Conservation (phyloP, 2,329 filamentous ascomycete genomes). For the Exophiala viscosa region DNA sequence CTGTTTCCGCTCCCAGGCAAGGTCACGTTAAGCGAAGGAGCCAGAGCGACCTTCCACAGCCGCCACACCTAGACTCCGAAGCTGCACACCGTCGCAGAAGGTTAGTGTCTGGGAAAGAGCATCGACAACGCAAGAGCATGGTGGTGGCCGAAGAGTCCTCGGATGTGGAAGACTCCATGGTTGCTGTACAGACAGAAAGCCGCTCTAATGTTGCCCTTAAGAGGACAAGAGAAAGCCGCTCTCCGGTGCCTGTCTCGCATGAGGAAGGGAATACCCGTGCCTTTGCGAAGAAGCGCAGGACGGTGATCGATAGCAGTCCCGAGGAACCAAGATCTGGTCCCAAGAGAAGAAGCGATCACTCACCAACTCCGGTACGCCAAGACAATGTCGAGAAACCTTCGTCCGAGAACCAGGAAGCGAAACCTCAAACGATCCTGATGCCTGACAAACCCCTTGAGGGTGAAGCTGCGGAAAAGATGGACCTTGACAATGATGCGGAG, state of each 20-base stretch:
- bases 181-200: constrained; percentile 14
- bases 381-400: constrained; percentile 2
- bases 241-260: constrained; percentile 33
- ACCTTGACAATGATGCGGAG: constrained; percentile 9
- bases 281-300: constrained; percentile 42
- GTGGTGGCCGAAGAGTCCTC: constrained; percentile 32
- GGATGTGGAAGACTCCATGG: constrained; percentile 17
- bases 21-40: constrained; percentile 24
- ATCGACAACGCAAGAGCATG: constrained; percentile 22
- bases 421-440: not conserved
- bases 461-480: not conserved
- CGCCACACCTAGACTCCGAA: constrained; percentile 21
- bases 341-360: constrained; percentile 13
- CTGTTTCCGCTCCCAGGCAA: constrained; percentile 16
- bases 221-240: constrained; percentile 40
- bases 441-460: not conserved
- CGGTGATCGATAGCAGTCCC: constrained; percentile 40
- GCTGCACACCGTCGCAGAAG: constrained; percentile 25
- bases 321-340: constrained; percentile 28
- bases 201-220: constrained; percentile 32
- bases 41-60: constrained; percentile 27
- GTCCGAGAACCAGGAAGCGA: not conserved
- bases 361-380: constrained; percentile 2
- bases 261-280: constrained; percentile 25
- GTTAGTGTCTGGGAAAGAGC: constrained; percentile 29